Evolutionary conservation across 331 rosid genomes (phyloP).

Genomic region (Spiraea crenata): DNA sequence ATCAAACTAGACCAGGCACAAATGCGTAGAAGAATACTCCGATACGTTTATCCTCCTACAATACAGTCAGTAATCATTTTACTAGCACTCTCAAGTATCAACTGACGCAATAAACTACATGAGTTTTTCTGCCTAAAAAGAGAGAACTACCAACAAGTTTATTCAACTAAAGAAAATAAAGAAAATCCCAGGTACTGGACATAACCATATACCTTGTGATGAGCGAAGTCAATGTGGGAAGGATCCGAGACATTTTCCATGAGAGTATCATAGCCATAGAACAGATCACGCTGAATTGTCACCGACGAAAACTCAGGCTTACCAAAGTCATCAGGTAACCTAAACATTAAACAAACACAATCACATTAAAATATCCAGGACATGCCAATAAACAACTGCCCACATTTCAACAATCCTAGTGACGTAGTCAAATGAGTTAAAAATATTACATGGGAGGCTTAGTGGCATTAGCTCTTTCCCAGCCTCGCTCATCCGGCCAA

Average conservation of each 20-base stretch:
- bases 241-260: slow-evolving; percentile 99
- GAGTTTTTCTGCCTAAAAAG: background rate
- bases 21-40: background rate
- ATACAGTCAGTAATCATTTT: background rate
- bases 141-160: background rate
- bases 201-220: slow-evolving; percentile 70
- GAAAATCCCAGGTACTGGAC: background rate
- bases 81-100: background rate
- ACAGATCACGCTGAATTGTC: slow-evolving; percentile 94
- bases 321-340: slow-evolving; percentile 83
- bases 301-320: slow-evolving; percentile 86
- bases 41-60: background rate
- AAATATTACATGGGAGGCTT: slow-evolving; percentile 63
- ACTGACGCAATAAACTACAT: background rate
- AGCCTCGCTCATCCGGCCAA: slow-evolving; percentile 94
- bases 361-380: slow-evolving; percentile 23
- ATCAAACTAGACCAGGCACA: background rate
- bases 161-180: background rate
- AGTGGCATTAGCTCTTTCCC: slow-evolving; percentile 78
- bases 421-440: slow-evolving; percentile 6
- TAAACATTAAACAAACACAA: slow-evolving; percentile 26
- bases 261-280: slow-evolving; percentile 89
- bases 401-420: slow-evolving; percentile 10
- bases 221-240: slow-evolving; percentile 95
- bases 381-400: slow-evolving; percentile 7